A percentile compares a stretch with the other conserved stretches of the same genome.
These are phyloP conservation scores for Bipolaris oryzae DNA, from an alignment of 2,329 filamentous ascomycete species.

Conservation along the genomic window DNA sequence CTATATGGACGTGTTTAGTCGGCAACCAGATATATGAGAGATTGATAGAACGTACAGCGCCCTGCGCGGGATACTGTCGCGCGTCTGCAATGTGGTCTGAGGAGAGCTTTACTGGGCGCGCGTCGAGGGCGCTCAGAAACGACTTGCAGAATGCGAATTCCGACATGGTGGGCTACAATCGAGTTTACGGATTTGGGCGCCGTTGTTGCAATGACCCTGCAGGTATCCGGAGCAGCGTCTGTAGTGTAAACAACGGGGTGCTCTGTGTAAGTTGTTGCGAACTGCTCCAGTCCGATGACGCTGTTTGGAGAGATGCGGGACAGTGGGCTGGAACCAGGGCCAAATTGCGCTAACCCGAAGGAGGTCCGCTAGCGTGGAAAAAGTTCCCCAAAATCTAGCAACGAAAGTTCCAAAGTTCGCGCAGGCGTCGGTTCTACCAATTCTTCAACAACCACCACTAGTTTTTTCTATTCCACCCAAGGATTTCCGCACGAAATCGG, in stretches of 20 bases:
- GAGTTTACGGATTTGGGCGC: neutral
- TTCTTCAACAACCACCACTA: conserved; percentile 4
- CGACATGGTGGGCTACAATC: conserved; percentile 37
- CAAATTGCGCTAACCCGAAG: conserved; percentile 10
- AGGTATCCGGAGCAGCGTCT: neutral
- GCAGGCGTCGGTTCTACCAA: conserved; percentile 16
- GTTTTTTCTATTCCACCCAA: neutral
- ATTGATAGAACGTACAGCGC: conserved; percentile 66
- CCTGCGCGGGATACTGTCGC: conserved; percentile 74
- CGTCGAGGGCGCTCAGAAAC: conserved; percentile 81
- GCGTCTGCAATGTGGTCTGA: conserved; percentile 90
- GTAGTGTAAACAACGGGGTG: neutral
- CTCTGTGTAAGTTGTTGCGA: neutral
- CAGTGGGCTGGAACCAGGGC: conserved; percentile 11
- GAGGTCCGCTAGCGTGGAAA: conserved; percentile 21
- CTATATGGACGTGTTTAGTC: conserved; percentile 49
- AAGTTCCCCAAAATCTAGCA: conserved; percentile 23
- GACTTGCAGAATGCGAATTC: conserved; percentile 84
- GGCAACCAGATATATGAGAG: conserved; percentile 30
- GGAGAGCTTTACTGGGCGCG: conserved; percentile 79
- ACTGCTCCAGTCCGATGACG: conserved; percentile 37
- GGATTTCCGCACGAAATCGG: neutral
- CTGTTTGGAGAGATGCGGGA: conserved; percentile 32
- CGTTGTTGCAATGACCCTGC: too few species aligned
- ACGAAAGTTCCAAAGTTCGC: conserved; percentile 29